phyloP scores from a whole-genome alignment of 257 asterid genomes.

The Thymus mandschuricus region DNA sequence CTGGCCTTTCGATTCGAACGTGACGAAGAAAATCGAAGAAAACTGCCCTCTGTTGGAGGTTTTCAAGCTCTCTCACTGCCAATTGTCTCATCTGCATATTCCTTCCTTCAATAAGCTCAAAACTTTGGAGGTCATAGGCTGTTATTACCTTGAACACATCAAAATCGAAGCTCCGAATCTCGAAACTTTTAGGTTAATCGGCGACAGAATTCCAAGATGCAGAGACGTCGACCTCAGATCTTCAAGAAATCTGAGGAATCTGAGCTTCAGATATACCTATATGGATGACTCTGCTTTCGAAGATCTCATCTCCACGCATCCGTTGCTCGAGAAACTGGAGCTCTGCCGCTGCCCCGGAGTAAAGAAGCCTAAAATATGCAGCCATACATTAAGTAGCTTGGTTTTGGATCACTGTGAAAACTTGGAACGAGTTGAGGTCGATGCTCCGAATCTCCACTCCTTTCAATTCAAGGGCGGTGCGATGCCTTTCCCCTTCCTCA shows the following conservation, averaged over 20 bases:
- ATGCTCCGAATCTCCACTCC: slow-evolving; percentile 47
- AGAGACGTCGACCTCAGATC: slow-evolving; percentile 21
- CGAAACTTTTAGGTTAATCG: slow-evolving; percentile 50
- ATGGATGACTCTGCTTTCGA: slow-evolving; percentile 39
- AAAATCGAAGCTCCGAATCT: slow-evolving; percentile 40
- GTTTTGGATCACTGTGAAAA: slow-evolving; percentile 37
- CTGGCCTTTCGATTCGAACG: neutral
- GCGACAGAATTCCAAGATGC: slow-evolving; percentile 26
- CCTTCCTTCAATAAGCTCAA: slow-evolving; percentile 41
- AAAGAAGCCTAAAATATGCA: slow-evolving; percentile 37
- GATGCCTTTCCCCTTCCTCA: slow-evolving; percentile 41
- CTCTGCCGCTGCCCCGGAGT: slow-evolving; percentile 40
- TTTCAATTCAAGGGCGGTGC: slow-evolving; percentile 38
- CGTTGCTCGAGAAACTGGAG: slow-evolving; percentile 50
- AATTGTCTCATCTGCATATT: slow-evolving; percentile 21
- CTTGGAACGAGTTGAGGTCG: slow-evolving; percentile 37
- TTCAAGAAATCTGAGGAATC: slow-evolving; percentile 37
- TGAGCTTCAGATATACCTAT: slow-evolving; percentile 25
- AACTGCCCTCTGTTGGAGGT: slow-evolving; percentile 57
- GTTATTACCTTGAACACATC: slow-evolving; percentile 21
- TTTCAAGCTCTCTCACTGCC: slow-evolving; percentile 43
- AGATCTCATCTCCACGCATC: slow-evolving; percentile 31
- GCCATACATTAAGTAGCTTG: slow-evolving; percentile 43
- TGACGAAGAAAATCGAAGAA: slow-evolving; percentile 34
- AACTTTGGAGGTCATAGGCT: slow-evolving; percentile 48